Base-by-base conservation (phyloP, 2,329 filamentous ascomycete genomes). In the Fusarium pininemorale region DNA sequence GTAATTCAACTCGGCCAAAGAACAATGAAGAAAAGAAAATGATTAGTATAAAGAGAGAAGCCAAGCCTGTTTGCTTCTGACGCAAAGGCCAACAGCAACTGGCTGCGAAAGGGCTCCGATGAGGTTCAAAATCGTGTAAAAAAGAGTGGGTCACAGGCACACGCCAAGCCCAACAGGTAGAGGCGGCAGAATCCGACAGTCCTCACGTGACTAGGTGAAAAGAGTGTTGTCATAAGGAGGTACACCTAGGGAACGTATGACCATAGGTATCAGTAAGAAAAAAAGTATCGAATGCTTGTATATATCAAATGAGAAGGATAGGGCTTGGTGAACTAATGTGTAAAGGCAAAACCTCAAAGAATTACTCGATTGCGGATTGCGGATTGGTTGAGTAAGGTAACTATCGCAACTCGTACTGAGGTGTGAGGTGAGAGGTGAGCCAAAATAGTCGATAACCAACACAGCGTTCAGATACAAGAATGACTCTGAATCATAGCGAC, bases 121-220 rank as follows among this genome's bases (percentile, higher is more conserved):
- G 76, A 77, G 76, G 74, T 77, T 78, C 76, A 72, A 71, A 72
- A 63, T 67, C 60, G 73, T 66, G 56, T 48, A 67, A 68, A 77
- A 74, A 77, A 68, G 61, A 78, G 76, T 78, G 77, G 77, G n/a
- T 3, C 73, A 28, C 5, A 55, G 22, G 8, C 38, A 37, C 42
- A 68, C 42, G 63, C 55, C 55, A 67, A 66, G 41, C 41, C 41
- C 28, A 50, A 58, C 14, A 35, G n/a, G 28, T 24, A 45, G 24
- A 26, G 24, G 30, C 38, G 28, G 45, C 32, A 44, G 39, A 26
- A 51, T 24, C 26, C 18, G 37, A n/a, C 10, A 8, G 13, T 14
- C 39, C 39, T 73, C 70, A 73, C 70, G 70, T 71, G 70, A 58
- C 15, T 12, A 16, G 32, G 7, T 16, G 24, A 32, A 12, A 50